Conservation (phyloP, 2,329 filamentous ascomycete species). For the Chrysosporium keratinophilum region DNA sequence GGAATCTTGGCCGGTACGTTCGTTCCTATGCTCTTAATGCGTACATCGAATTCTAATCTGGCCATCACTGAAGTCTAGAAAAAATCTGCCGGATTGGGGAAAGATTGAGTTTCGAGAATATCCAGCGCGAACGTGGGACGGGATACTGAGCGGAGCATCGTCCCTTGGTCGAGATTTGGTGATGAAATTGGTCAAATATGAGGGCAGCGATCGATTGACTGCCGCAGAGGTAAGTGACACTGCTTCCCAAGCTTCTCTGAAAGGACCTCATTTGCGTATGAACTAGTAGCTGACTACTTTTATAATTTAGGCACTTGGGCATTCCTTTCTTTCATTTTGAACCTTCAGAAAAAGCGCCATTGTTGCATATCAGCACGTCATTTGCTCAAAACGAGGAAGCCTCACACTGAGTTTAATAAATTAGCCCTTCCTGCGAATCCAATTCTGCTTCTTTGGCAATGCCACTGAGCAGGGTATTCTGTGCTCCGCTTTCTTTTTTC, state of each 20-base stretch:
- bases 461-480: too few relatives aligned
- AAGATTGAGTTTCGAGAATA: constrained; percentile 73
- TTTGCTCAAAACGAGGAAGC: too few relatives aligned
- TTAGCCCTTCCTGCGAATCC: too few relatives aligned
- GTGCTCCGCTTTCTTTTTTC: too few relatives aligned
- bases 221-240: constrained; percentile 47
- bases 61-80: constrained; percentile 24
- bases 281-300: background rate
- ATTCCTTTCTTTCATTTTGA: constrained; percentile 7
- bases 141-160: constrained; percentile 53
- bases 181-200: constrained; percentile 57
- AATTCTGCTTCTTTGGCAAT: too few relatives aligned
- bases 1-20: constrained; percentile 66
- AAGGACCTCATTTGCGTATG: background rate
- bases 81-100: constrained; percentile 70
- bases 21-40: background rate
- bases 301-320: background rate
- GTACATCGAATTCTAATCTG: background rate
- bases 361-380: too few relatives aligned
- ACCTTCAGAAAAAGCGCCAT: too few relatives aligned
- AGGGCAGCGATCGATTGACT: constrained; percentile 55
- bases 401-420: too few relatives aligned
- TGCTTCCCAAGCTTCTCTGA: background rate
- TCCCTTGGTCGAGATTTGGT: constrained; percentile 55
- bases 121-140: constrained; percentile 55